Evolutionary conservation across 108 stramenopile genomes (phyloP).

Genomic region (Discostella stelligeroides): DNA sequence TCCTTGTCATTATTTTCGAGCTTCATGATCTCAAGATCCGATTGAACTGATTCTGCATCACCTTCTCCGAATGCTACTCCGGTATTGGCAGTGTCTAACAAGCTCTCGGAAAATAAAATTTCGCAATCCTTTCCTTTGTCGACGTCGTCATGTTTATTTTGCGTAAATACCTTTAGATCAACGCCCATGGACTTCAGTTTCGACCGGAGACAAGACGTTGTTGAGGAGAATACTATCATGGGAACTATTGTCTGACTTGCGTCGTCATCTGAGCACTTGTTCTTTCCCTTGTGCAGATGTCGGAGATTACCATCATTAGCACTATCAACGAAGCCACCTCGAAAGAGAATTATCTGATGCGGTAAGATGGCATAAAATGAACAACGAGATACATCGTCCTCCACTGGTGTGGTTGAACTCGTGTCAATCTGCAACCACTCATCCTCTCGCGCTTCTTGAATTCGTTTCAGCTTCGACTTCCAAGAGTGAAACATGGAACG

Average conservation of each 20-base stretch:
- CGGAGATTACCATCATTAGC: background rate
- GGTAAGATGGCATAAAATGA: slow-evolving; percentile 50
- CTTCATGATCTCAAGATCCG: slow-evolving; percentile 68
- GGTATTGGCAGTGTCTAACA: slow-evolving; percentile 6
- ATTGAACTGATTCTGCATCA: slow-evolving; percentile 28
- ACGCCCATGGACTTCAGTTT: slow-evolving; percentile 45
- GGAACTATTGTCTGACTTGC: slow-evolving; percentile 32
- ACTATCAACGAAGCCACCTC: slow-evolving; percentile 12
- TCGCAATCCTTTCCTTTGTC: slow-evolving; percentile 6
- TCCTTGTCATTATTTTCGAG: slow-evolving; percentile 41
- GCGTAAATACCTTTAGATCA: slow-evolving; percentile 16
- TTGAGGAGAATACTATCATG: slow-evolving; percentile 52
- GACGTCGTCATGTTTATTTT: background rate
- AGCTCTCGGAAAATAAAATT: slow-evolving; percentile 22
- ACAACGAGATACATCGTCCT: slow-evolving; percentile 37
- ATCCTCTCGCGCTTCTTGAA: slow-evolving; percentile 23
- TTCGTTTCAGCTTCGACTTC: slow-evolving; percentile 29
- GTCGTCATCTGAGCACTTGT: background rate
- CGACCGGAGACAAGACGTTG: slow-evolving; percentile 38
- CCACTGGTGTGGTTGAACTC: too few relatives aligned
- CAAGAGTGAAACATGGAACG: slow-evolving; percentile 42
- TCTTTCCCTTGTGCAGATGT: background rate
- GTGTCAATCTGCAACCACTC: too few relatives aligned
- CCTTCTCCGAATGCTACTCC: slow-evolving; percentile 3
- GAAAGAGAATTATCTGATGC: slow-evolving; percentile 45